Evolutionary conservation across 1,139 yeast species (phyloP).

Genomic region (Nematodospora anomalae): DNA sequence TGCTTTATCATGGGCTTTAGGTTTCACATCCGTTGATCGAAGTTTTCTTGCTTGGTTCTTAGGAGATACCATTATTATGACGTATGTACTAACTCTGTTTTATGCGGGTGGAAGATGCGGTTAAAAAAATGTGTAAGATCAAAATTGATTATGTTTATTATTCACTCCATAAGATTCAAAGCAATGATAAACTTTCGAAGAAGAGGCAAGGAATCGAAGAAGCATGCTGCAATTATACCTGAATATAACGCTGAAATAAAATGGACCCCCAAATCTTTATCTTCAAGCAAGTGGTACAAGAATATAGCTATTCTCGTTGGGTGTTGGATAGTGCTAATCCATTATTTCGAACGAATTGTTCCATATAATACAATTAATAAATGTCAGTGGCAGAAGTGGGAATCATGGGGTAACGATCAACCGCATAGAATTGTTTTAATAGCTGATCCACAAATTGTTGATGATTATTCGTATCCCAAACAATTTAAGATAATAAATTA

Average conservation of each 20-base stretch:
- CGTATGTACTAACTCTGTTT: background rate
- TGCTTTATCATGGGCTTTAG: constrained; percentile 12
- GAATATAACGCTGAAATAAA: background rate
- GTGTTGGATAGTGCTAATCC: constrained; percentile 50
- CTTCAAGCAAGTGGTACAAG: constrained; percentile 1
- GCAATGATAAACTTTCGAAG: constrained; percentile 1
- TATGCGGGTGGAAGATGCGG: no score
- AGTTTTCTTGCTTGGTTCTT: constrained; percentile 7
- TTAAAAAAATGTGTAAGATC: no score
- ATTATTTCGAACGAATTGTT: constrained; percentile 61
- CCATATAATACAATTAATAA: constrained; percentile 46
- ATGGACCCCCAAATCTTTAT: background rate
- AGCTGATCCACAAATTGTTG: constrained; percentile 94
- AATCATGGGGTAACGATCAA: constrained; percentile 51
- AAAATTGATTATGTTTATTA: constrained; percentile 1
- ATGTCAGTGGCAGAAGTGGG: constrained; percentile 71
- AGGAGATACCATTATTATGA: constrained; percentile 4
- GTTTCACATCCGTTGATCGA: constrained; percentile 45
- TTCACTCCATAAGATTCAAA: background rate
- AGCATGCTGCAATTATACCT: background rate
- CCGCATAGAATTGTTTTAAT: constrained; percentile 69
- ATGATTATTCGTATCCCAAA: constrained; percentile 68
- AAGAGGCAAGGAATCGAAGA: background rate
- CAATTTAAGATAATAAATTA: constrained; percentile 48
- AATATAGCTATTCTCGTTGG: background rate